Percentiles rank a stretch among this genome's conserved stretches.
Evolutionary conservation across 2,329 filamentous ascomycete genomes (phyloP).

Genomic region (Fusarium oxysporum): DNA sequence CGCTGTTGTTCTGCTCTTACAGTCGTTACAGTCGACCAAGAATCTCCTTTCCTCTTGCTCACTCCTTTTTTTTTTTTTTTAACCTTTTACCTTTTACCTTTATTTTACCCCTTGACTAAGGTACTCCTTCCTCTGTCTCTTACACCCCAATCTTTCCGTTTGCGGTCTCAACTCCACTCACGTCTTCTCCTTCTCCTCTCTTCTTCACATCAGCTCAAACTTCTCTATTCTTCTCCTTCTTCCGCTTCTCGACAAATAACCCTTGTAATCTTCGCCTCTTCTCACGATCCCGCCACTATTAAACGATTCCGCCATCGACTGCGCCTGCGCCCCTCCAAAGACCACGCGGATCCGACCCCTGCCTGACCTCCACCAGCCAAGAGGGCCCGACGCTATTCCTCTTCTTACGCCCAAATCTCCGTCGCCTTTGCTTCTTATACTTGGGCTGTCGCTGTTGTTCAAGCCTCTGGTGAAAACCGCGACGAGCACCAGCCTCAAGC

Average conservation of each 20-base stretch:
- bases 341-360: slow-evolving; percentile 38
- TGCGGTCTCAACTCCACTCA: slow-evolving; percentile 12
- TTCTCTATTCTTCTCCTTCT: background rate
- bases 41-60: slow-evolving; percentile 11
- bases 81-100: background rate
- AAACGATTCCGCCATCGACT: slow-evolving; percentile 20
- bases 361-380: slow-evolving; percentile 39
- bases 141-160: slow-evolving; percentile 24
- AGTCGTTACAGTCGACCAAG: slow-evolving; percentile 3
- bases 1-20: background rate
- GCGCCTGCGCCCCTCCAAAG: slow-evolving; percentile 35
- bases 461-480: slow-evolving; percentile 16
- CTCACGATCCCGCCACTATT: slow-evolving; percentile 26
- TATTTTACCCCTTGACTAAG: background rate
- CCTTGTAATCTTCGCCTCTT: slow-evolving; percentile 3
- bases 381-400: slow-evolving; percentile 38
- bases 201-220: background rate
- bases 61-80: slow-evolving; percentile 7
- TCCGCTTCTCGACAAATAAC: background rate
- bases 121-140: slow-evolving; percentile 6
- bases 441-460: slow-evolving; percentile 23
- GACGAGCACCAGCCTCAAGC: slow-evolving; percentile 26
- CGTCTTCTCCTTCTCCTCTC: background rate
- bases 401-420: slow-evolving; percentile 38
- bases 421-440: slow-evolving; percentile 26